Conservation (phyloP, 352 stramenopile genomes). For the Chloridella minuta region DNA sequence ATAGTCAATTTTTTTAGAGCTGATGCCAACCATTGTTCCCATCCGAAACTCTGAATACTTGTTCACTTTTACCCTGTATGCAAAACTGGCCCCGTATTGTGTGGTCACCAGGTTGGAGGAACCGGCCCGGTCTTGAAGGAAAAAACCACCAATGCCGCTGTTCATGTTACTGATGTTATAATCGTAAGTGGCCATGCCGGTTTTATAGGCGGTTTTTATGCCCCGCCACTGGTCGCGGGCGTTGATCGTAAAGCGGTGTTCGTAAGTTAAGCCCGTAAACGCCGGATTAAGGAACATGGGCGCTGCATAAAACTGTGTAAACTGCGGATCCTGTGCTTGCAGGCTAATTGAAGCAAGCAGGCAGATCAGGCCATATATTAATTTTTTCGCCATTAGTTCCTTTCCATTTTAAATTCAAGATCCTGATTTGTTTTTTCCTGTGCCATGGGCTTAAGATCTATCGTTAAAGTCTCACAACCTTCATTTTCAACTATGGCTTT, state of each 20-base stretch:
- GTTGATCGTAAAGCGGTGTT: background rate
- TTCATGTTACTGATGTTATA: background rate
- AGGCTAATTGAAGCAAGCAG: background rate
- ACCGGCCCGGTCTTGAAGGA: background rate
- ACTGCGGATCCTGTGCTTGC: background rate
- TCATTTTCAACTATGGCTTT: background rate
- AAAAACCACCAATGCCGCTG: background rate
- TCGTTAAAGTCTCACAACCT: background rate
- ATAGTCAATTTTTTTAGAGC: background rate
- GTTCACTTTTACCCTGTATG: background rate
- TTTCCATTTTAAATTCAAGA: background rate
- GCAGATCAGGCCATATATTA: background rate
- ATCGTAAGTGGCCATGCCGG: background rate
- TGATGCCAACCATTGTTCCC: background rate
- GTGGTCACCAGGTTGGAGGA: background rate
- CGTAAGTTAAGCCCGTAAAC: background rate
- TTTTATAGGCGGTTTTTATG: background rate
- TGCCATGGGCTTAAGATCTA: background rate
- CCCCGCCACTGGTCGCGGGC: background rate
- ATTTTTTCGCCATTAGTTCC: background rate
- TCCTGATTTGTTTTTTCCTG: background rate
- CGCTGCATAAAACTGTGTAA: background rate
- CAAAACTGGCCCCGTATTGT: background rate
- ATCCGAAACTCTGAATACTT: background rate
- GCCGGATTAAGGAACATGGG: background rate